Percentiles rank a stretch among this genome's conserved stretches.
phyloP scores from a whole-genome alignment of 2,329 filamentous ascomycete genomes.

The Teratosphaeria zuluensis region DNA sequence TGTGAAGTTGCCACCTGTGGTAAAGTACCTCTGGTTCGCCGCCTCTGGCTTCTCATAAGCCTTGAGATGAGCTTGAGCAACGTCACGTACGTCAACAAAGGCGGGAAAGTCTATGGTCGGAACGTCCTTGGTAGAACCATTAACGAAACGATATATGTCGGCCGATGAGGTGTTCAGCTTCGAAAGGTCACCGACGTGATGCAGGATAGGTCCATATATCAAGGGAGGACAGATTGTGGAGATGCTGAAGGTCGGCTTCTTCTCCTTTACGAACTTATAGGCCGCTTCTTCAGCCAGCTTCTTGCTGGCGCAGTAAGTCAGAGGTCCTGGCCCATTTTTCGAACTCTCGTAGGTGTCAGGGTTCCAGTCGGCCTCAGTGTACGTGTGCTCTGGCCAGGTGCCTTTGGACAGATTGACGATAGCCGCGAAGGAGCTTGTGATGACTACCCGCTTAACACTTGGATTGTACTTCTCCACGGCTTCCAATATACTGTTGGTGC shows the following conservation, averaged over 20 bases:
- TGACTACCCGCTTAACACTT: constrained; percentile 60
- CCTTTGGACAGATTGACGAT: constrained; percentile 50
- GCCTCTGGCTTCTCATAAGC: constrained; percentile 1
- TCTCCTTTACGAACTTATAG: constrained; percentile 44
- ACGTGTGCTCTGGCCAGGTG: constrained; percentile 36
- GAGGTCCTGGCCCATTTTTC: constrained; percentile 26
- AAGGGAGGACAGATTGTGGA: constrained; percentile 42
- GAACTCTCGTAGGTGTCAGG: constrained; percentile 45
- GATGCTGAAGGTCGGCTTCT: constrained; percentile 42
- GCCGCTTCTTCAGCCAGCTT: constrained; percentile 51
- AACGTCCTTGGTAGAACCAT: constrained; percentile 29
- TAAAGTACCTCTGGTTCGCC: background rate
- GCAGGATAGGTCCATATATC: constrained; percentile 42
- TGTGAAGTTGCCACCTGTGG: background rate
- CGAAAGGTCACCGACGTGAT: constrained; percentile 54
- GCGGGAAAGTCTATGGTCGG: constrained; percentile 41
- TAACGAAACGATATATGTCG: constrained; percentile 16
- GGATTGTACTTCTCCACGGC: background rate
- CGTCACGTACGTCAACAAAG: constrained; percentile 18
- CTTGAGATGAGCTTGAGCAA: constrained; percentile 13
- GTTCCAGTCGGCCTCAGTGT: constrained; percentile 49
- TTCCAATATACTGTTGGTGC: background rate
- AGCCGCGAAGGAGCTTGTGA: constrained; percentile 59
- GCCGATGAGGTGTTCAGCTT: constrained; percentile 60
- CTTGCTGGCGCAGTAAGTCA: constrained; percentile 46